These are phyloP conservation scores for Pseudogymnoascus sp. DNA, from an alignment of 2,329 filamentous ascomycete species.

Conservation along the genomic window DNA sequence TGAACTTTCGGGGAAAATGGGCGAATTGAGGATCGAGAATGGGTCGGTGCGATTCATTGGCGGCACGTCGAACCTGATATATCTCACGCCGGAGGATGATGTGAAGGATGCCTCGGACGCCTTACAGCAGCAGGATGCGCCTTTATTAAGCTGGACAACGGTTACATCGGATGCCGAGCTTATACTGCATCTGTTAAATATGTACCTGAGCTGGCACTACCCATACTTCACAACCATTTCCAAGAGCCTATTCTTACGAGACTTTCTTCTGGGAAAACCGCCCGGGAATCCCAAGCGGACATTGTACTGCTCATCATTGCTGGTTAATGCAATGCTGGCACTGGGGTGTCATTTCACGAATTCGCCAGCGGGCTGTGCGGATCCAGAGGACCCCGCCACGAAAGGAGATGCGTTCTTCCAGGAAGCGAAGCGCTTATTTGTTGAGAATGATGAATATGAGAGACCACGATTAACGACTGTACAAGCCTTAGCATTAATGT, in stretches of 20 bases:
- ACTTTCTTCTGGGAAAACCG: slow-evolving; percentile 67
- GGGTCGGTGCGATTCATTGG: slow-evolving; percentile 86
- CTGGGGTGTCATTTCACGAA: slow-evolving; percentile 83
- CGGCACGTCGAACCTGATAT: slow-evolving; percentile 88
- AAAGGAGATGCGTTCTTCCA: slow-evolving; percentile 95
- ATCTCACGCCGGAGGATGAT: slow-evolving; percentile 48
- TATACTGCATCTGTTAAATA: slow-evolving; percentile 80
- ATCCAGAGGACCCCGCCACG: slow-evolving; percentile 67
- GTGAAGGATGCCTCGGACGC: slow-evolving; percentile 24
- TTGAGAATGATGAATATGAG: slow-evolving; percentile 90
- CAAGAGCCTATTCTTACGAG: slow-evolving; percentile 75
- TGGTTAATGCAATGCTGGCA: slow-evolving; percentile 86
- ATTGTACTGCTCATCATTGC: slow-evolving; percentile 75
- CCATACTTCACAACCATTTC: slow-evolving; percentile 90
- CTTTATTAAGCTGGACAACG: slow-evolving; percentile 77
- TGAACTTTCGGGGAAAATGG: slow-evolving; percentile 87
- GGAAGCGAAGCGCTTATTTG: slow-evolving; percentile 80
- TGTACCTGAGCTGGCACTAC: slow-evolving; percentile 99
- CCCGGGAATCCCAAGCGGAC: slow-evolving; percentile 44
- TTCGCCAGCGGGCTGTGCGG: slow-evolving; percentile 60
- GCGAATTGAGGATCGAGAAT: slow-evolving; percentile 77
- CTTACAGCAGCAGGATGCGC: slow-evolving; percentile 45
- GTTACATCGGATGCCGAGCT: slow-evolving; percentile 74
- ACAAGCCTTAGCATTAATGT: slow-evolving; percentile 91
- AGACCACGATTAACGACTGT: slow-evolving; percentile 82